Conservation (phyloP, 495 filamentous ascomycete species). For the Penicillium mononematosum region DNA sequence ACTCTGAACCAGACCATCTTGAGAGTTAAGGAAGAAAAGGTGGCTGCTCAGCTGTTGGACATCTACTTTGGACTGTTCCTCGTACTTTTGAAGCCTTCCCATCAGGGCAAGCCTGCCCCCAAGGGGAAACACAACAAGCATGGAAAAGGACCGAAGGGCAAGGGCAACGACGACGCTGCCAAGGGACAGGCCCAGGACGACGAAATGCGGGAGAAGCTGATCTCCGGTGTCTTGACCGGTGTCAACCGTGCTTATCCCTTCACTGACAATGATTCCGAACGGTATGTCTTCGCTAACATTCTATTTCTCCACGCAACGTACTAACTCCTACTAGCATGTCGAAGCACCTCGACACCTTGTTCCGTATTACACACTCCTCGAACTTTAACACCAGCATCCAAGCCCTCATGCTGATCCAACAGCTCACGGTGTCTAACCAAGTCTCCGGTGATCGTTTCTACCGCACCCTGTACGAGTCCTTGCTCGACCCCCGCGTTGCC, state of each 20-base stretch:
- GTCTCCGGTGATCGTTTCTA: constrained; percentile 85
- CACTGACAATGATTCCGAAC: constrained; percentile 71
- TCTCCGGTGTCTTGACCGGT: constrained; percentile 85
- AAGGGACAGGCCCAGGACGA: constrained; percentile 49
- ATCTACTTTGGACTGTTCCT: constrained; percentile 91
- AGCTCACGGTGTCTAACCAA: constrained; percentile 77
- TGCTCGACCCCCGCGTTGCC: constrained; percentile 83
- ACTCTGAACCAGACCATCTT: constrained; percentile 95
- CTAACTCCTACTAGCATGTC: constrained; percentile 57
- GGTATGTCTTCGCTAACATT: constrained; percentile 46
- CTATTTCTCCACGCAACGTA: background rate
- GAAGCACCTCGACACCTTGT: constrained; percentile 87
- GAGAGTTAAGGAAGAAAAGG: constrained; percentile 73
- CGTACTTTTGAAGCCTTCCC: constrained; percentile 62
- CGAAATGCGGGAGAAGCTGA: constrained; percentile 82
- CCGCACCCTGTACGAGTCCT: constrained; percentile 89
- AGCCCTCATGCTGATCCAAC: constrained; percentile 92
- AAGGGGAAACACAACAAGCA: constrained; percentile 39
- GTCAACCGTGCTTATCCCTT: constrained; percentile 96
- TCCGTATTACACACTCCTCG: constrained; percentile 91
- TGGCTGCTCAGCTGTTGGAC: constrained; percentile 77
- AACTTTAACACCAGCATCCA: constrained; percentile 99
- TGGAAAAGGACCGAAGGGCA: constrained; percentile 6
- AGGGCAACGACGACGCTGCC: constrained; percentile 5
- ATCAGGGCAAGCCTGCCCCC: constrained; percentile 30